Conservation (phyloP, 2,329 filamentous ascomycete species). For the Aspergillus fumigatiaffinis region DNA sequence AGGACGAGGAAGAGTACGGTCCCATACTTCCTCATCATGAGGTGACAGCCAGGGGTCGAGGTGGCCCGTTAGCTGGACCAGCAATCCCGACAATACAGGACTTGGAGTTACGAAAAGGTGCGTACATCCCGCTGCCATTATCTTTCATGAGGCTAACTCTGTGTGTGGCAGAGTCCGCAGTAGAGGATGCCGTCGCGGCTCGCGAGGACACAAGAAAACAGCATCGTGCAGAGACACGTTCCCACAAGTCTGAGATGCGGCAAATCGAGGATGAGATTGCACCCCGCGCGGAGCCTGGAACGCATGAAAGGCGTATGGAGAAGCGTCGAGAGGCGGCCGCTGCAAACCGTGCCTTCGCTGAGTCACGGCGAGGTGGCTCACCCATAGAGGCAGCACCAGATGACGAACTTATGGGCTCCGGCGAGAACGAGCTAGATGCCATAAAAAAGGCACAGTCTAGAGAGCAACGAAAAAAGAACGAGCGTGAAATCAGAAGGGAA, state of each 20-base stretch:
- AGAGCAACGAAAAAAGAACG: slow-evolving; percentile 71
- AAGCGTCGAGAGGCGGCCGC: slow-evolving; percentile 72
- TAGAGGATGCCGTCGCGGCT: slow-evolving; percentile 26
- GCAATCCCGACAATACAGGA: slow-evolving; percentile 70
- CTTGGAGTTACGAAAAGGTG: slow-evolving; percentile 56
- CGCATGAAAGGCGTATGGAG: slow-evolving; percentile 78
- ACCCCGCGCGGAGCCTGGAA: slow-evolving; percentile 78
- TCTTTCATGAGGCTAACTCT: neutral
- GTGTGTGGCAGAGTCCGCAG: slow-evolving; percentile 22
- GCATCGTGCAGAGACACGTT: slow-evolving; percentile 51
- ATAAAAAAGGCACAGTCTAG: slow-evolving; percentile 64
- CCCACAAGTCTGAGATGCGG: slow-evolving; percentile 32
- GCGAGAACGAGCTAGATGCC: slow-evolving; percentile 55
- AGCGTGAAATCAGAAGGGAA: slow-evolving; percentile 77
- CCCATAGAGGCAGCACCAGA: slow-evolving; percentile 66
- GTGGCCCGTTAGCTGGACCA: slow-evolving; percentile 44
- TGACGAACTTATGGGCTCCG: slow-evolving; percentile 67
- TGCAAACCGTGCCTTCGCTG: slow-evolving; percentile 66
- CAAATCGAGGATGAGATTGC: slow-evolving; percentile 64
- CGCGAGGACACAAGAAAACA: slow-evolving; percentile 28
- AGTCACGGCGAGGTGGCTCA: slow-evolving; percentile 56
- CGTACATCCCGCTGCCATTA: neutral
- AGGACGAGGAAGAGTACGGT: slow-evolving; percentile 62
- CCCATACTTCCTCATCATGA: slow-evolving; percentile 45
- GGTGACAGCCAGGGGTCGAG: slow-evolving; percentile 5